Evolutionary conservation across 139 green algal genomes (phyloP).

Genomic region (Chlorella ohadii): DNA sequence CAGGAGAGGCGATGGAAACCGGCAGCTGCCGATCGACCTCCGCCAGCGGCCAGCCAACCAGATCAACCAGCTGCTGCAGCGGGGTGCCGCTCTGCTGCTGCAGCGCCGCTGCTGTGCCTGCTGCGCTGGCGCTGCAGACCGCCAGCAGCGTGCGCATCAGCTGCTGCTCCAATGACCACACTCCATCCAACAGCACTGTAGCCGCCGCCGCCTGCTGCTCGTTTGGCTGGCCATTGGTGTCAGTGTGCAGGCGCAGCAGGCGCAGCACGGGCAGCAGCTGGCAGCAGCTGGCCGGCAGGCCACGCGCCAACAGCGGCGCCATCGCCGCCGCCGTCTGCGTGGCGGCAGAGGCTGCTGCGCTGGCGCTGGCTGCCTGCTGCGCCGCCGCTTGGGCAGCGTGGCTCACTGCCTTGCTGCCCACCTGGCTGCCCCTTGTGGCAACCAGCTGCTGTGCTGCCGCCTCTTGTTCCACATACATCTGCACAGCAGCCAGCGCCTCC

Average conservation of each 20-base stretch:
- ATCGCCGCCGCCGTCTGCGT: neutral
- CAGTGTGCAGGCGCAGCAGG: constrained; percentile 9
- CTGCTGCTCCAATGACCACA: neutral
- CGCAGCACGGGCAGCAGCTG: constrained; percentile 15
- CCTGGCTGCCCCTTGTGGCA: neutral
- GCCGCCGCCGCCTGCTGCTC: neutral
- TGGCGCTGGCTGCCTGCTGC: neutral
- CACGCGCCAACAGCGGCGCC: constrained; percentile 35
- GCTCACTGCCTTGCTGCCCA: constrained; percentile 3
- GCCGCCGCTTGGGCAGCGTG: constrained; percentile 16
- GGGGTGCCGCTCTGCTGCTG: neutral
- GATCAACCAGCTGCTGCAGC: neutral
- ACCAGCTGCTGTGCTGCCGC: constrained; percentile 7
- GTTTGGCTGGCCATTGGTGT: neutral
- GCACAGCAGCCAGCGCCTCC: neutral
- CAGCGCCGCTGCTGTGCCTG: neutral
- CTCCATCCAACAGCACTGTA: neutral
- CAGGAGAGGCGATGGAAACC: neutral
- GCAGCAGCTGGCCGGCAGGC: constrained; percentile 20
- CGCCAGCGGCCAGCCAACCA: constrained; percentile 26
- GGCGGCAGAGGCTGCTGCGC: constrained; percentile 7
- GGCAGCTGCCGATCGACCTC: neutral
- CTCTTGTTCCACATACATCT: neutral
- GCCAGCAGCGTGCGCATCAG: constrained; percentile 4
- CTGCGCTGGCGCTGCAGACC: neutral